Base-by-base conservation (phyloP, 805 yeast species). In the Candida cerambycidarum region DNA sequence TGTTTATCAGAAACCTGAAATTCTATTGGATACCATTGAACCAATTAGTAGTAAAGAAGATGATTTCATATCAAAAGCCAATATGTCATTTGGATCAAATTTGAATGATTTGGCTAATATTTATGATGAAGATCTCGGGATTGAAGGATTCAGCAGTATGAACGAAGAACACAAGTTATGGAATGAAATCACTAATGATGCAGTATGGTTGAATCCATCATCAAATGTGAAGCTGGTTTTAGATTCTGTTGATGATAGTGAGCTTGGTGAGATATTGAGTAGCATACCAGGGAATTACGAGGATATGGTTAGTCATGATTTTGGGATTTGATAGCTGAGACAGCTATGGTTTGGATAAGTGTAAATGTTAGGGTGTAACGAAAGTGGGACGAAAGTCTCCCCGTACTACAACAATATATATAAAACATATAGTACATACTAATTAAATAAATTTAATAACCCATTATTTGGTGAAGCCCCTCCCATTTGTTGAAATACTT, bases 161-260 rank as follows among this genome's bases (percentile, higher is more conserved):
- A 69, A 63, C 30, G 75, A 69, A 36, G 76, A 71, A 44, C 76
- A 69, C 42, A 58, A 82, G 46, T 62, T 85, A 24, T 85, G 95
- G 95, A 82, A 79, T 55, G 90, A 85, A 48, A 82, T 85, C 42
- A 80, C 89, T 0, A 78, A 76, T 53, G 88, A 84, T 53, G 90
- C 90, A 0, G 81, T 78, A 51, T 85, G 95, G 95, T 61, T 85
- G 43, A 68, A 67, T 48, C 59, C 47, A 19, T 25, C 39, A n/a
- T 16, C 36, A 17, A 47, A 31, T 38, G 19, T 9, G 3, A 32
- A 37, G 12, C 19, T 5, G 14, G 12, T 24, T 3, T 3, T 25
- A 5, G 24, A 33, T 2, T n/a, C 17, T 5, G 42, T 38, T 12
- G 24, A 21, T 12, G 27, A 10, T 11, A 38, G 32, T 5, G 47